phyloP scores from a whole-genome alignment of 2,329 filamentous ascomycete genomes.

The Biscogniauxia sp. region DNA sequence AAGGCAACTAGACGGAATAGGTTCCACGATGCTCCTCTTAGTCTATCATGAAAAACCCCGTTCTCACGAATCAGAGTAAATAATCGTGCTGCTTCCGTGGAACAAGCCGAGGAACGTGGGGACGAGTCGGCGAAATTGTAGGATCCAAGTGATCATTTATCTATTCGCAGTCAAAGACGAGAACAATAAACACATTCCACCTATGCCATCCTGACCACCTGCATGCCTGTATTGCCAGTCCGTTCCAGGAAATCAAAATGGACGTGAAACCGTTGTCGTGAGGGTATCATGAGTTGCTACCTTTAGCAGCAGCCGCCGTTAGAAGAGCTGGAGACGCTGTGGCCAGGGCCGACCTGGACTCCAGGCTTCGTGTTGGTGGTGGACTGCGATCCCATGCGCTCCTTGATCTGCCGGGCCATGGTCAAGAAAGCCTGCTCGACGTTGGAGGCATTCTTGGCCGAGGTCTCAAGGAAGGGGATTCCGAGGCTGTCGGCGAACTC shows the following conservation, averaged over 20 bases:
- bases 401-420: conserved; percentile 99
- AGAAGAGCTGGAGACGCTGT: conserved; percentile 85
- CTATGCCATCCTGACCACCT: conserved; percentile 26
- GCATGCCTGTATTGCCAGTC: conserved; percentile 27
- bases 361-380: conserved; percentile 98
- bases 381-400: conserved; percentile 95
- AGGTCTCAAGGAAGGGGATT: conserved; percentile 99
- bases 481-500: conserved; percentile 98
- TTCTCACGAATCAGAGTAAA: conserved; percentile 18
- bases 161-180: conserved; percentile 28
- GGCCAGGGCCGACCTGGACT: conserved; percentile 91
- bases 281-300: conserved; percentile 30
- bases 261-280: conserved; percentile 21
- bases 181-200: conserved; percentile 24
- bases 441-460: conserved; percentile 98
- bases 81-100: conserved; percentile 12
- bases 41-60: conserved; percentile 1
- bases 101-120: conserved; percentile 16
- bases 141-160: conserved; percentile 32
- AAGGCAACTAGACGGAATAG: not conserved
- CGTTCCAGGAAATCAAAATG: conserved; percentile 27
- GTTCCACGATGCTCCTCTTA: not conserved
- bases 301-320: conserved; percentile 88
- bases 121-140: conserved; percentile 15
- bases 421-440: conserved; percentile 99